Base-by-base conservation (phyloP, 2,329 filamentous ascomycete genomes). In the Helotiales sp. region DNA sequence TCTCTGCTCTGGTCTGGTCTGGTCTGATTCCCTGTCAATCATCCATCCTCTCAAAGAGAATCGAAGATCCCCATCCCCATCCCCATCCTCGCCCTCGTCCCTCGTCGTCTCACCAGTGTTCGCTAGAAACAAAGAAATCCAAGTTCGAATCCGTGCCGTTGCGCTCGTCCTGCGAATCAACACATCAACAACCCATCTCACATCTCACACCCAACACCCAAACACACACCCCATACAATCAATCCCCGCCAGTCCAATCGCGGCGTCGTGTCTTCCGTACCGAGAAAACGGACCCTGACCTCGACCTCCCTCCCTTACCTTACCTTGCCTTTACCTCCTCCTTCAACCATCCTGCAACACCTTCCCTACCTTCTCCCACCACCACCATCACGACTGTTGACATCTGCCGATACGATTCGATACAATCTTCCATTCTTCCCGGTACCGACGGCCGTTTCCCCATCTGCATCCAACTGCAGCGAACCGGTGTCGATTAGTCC, bases 361-460 rank as follows among this genome's bases (percentile, higher is more conserved):
- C 49, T 26, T 32, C 17, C 28, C 15, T 40, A 49, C 58, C 32
- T 50, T 22, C 28, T 13, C 24, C 47, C 20, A 45, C 43, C 54
- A 20, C 30, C 22, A 40, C 58, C 37, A 65, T 50, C 43, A 49
- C 34, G 32, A 47, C 22, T 61, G 47, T 34, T 32, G 34, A 57
- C 24, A 55, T 45, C 63, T 60, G 63, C 55, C 43, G 52, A 58
- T 30, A 47, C n/a, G n/a, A n/a, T n/a, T n/a, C 61, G 22, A 59
- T 20, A 32, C 52, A 45, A 20, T 6, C 40, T 20, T 45, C 6
- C 30, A 34, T 34, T 34, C 55, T 24, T 20, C 58, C 28, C 43
- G 20, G 57, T 57, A 43, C 24, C 61, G 15, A 43, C 45, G 40
- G 43, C 58, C 50, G 30, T 55, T 57, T 40, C 45, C 34, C 24